Evolutionary conservation across 2,329 filamentous ascomycete genomes (phyloP), one percentile per base, ranked within the genome.

Genomic region (Verticillium zaregamsianum): DNA sequence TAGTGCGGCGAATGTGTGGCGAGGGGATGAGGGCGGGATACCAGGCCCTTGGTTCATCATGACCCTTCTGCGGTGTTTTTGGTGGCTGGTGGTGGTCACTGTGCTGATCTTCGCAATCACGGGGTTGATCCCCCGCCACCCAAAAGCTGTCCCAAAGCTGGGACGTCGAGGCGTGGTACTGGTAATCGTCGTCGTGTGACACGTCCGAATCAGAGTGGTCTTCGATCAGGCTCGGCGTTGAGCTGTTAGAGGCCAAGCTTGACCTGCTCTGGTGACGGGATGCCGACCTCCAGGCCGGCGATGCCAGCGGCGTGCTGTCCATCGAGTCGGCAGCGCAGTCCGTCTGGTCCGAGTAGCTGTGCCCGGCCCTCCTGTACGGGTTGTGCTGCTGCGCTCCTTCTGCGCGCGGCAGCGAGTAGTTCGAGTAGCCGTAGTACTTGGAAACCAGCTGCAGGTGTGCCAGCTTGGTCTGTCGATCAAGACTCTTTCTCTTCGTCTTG

Each of bases 111-210:
- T 68, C 58, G 7, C 66, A 62, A 23, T 65, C 64, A 14, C 64
- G 65, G 33, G 69, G 65, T 15, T 68, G 62, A 58, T 68, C 59
- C 54, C 63, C 61, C 11, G 39, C 66, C 11, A 65, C 72, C 81
- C 80, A 83, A 67, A 83, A 85, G 59, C 73, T 80, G 66, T 84
- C 79, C 82, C 82, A 85, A 2, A 83, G 68, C 66, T 81, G 77
- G 31, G 76, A 69, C 5, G 75, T 74, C 35, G 80, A 76, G 23
- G 75, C 68, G 61, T 80, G 77, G 64, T 82, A 80, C 63, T 81
- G 77, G 61, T 78, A 77, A 65, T 84, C 81, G 52, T 83, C 82
- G 23, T 85, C 82, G 35, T 73, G 66, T 6, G 82, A 85, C 20
- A 72, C 69, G 59, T 85, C 82, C 5, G 81, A 84, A 66, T 83